Conservation (phyloP, 192 early-diverging fungal genomes). For the Phlyctochytrium planicorne region DNA sequence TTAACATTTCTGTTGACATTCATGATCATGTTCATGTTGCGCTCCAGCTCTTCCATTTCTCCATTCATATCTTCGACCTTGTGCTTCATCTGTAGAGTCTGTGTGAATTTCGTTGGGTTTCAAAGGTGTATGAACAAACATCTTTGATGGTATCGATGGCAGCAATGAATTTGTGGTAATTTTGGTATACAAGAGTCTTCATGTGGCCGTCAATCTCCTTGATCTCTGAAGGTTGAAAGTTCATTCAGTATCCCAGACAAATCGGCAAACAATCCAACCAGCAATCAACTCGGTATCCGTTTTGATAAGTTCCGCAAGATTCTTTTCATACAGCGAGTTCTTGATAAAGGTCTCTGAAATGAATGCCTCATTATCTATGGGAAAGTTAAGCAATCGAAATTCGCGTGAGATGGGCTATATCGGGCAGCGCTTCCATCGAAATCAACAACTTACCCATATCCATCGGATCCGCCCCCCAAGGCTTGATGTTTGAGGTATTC, state of each 20-base stretch:
- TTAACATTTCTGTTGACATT: constrained; percentile 52
- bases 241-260: constrained; percentile 8
- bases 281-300: constrained; percentile 75
- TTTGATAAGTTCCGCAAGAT: constrained; percentile 66
- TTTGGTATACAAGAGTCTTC: constrained; percentile 98
- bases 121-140: constrained; percentile 29
- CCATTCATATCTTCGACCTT: constrained; percentile 85
- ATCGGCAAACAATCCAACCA: no score
- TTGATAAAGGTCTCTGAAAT: constrained; percentile 78
- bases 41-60: constrained; percentile 73
- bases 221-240: constrained; percentile 54
- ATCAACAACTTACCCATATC: constrained; percentile 61
- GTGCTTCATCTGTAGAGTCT: constrained; percentile 73
- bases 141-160: constrained; percentile 89
- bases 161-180: constrained; percentile 96
- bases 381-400: not conserved
- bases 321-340: constrained; percentile 66
- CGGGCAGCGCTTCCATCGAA: not conserved
- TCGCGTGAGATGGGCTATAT: not conserved
- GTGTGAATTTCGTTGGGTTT: not conserved
- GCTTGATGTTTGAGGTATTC: constrained; percentile 11
- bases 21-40: constrained; percentile 67
- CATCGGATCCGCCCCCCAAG: constrained; percentile 54
- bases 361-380: constrained; percentile 63
- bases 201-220: constrained; percentile 91